Base-by-base conservation (phyloP, 352 stramenopile species). In the Phytophthora ramorum region DNA sequence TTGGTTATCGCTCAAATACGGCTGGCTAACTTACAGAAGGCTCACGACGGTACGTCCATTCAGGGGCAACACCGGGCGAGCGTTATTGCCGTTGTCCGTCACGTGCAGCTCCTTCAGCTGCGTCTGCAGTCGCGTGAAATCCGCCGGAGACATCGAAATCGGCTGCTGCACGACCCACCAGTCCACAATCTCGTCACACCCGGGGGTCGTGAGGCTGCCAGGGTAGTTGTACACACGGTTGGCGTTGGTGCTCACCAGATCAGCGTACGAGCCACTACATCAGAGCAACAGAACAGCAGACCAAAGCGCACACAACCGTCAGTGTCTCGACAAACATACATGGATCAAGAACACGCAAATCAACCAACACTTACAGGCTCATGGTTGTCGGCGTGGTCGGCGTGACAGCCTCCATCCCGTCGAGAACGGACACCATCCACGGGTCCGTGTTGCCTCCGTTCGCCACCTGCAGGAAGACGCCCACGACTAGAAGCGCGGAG, bases 141-240 rank as follows among this genome's bases (percentile, higher is more conserved):
- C 73, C 1, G 20, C 17, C 1, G 58, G 40, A 0, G 73, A 75
- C 20, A 87, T 66, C 40, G 47, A 64, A 17, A 87, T 54, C 1
- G 76, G 73, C 52, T 69, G 68, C 51, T 78, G 60, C 26, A 89
- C 50, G 28, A 87, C 73, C 75, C 78, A 89, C 80, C 80, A 87
- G 61, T 83, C 71, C 9, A 84, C 78, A 16, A 66, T 74, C 57
- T 89, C 75, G n/a, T 54, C 49, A 41, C 79, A 89, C 10, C 49
- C 55, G 0, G 79, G 79, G 2, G 77, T 84, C n/a, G 76, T 89
- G 26, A 87, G 68, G 13, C 80, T 87, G 6, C 77, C 80, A 0
- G 75, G 47, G 68, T 89, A 89, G 78, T 28, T 28, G 24, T 28
- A 28, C 24, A 28, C 24, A 28, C 24, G 47, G 40, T 62, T 57